Percentiles rank a stretch among this genome's conserved stretches.
Conservation (phyloP, 179 eudicot genomes). For the Camellia oleifera region DNA sequence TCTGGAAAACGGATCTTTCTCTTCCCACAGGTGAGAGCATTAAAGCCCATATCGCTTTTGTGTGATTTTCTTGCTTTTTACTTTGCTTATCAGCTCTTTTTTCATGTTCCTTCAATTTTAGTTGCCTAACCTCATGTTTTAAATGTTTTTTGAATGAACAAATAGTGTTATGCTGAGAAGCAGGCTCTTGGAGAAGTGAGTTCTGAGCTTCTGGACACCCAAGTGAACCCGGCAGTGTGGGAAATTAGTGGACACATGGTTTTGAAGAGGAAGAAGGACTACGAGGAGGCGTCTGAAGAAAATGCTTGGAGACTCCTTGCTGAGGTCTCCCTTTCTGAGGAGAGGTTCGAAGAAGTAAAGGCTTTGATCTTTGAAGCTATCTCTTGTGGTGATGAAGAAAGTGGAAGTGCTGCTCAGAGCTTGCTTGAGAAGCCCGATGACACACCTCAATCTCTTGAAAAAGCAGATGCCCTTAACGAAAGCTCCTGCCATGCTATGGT, state of each 20-base stretch:
- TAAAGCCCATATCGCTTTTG: neutral
- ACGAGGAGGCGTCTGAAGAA: slow-evolving; percentile 78
- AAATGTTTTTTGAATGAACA: neutral
- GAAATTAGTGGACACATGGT: slow-evolving; percentile 97
- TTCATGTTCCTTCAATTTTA: neutral
- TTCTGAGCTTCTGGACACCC: slow-evolving; percentile 78
- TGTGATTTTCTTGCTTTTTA: neutral
- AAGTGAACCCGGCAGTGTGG: slow-evolving; percentile 97
- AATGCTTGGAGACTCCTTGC: slow-evolving; percentile 96
- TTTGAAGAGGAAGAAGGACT: slow-evolving; percentile 78
- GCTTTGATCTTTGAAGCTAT: slow-evolving; percentile 66
- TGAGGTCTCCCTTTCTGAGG: slow-evolving; percentile 87
- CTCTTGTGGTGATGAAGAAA: slow-evolving; percentile 27
- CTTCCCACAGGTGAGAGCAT: slow-evolving; percentile 70
- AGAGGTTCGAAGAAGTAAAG: slow-evolving; percentile 74
- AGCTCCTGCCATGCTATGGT: slow-evolving; percentile 44
- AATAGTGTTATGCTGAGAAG: slow-evolving; percentile 93
- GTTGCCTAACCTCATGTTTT: neutral
- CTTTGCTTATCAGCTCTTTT: neutral
- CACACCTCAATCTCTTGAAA: slow-evolving; percentile 28
- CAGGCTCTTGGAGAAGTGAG: slow-evolving; percentile 92
- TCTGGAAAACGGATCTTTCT: slow-evolving; percentile 76
- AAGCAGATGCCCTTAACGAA: slow-evolving; percentile 38
- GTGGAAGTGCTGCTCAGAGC: slow-evolving; percentile 17
- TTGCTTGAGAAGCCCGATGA: slow-evolving; percentile 28